phyloP scores from a whole-genome alignment of 2,329 filamentous ascomycete genomes.

The Trichoderma pleuroti region DNA sequence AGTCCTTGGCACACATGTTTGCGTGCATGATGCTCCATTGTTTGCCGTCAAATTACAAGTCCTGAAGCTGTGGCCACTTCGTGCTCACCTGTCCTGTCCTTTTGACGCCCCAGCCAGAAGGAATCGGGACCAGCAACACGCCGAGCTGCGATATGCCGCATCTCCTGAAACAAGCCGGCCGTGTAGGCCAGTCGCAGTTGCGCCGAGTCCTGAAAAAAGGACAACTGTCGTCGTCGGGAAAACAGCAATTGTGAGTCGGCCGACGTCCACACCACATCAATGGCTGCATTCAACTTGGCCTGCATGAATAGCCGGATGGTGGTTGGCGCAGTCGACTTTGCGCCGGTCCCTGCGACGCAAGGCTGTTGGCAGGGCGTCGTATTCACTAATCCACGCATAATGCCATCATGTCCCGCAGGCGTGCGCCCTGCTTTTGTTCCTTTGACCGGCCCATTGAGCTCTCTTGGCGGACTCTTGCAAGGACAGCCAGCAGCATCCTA shows the following conservation, averaged over 20 bases:
- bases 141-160: neutral
- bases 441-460: neutral
- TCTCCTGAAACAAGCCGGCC: neutral
- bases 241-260: neutral
- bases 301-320: neutral
- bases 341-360: neutral
- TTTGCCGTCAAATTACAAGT: neutral
- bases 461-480: neutral
- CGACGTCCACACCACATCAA: neutral
- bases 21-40: neutral
- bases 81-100: neutral
- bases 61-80: neutral
- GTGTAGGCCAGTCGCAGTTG: neutral
- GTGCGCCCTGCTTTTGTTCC: neutral
- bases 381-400: conserved; percentile 3
- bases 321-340: neutral
- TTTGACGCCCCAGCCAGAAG: neutral
- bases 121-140: neutral
- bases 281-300: neutral
- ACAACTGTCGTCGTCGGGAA: neutral
- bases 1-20: neutral
- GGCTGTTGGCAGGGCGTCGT: neutral
- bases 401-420: neutral
- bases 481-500: neutral
- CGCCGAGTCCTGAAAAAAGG: neutral